Evolutionary conservation across 257 asterid genomes (phyloP).

Genomic region (Handroanthus guayacan): DNA sequence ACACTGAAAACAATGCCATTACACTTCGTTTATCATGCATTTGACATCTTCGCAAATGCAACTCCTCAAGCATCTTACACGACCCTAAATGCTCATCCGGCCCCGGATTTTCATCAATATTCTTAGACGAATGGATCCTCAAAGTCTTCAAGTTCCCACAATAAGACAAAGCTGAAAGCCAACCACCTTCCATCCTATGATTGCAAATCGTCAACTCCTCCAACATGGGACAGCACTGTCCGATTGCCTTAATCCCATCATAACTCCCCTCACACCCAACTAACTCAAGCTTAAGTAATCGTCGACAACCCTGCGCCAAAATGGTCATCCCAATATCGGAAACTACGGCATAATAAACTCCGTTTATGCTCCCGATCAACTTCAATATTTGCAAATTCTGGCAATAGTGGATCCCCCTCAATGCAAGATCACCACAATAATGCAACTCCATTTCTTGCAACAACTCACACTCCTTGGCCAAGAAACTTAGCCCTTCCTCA

Average conservation of each 20-base stretch:
- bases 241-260: conserved; percentile 87
- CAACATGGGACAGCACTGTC: conserved; percentile 85
- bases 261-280: conserved; percentile 90
- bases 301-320: conserved; percentile 1
- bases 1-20: conserved; percentile 70
- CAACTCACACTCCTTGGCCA: background rate
- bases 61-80: background rate
- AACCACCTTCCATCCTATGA: conserved; percentile 15
- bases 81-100: conserved; percentile 1
- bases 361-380: background rate
- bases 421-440: background rate
- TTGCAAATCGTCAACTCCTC: conserved; percentile 70
- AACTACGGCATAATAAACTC: background rate
- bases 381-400: background rate
- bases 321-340: conserved; percentile 7
- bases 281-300: conserved; percentile 25
- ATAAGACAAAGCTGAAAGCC: background rate
- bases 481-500: background rate
- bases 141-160: conserved; percentile 6
- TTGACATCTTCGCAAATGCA: background rate
- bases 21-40: background rate
- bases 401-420: background rate
- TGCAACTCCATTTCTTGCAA: conserved; percentile 8
- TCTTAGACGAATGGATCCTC: background rate
- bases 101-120: conserved; percentile 1